Percentiles rank a stretch among this genome's conserved stretches.
Evolutionary conservation across 306 rosid genomes (phyloP).

Genomic region (Corylus heterophylla): DNA sequence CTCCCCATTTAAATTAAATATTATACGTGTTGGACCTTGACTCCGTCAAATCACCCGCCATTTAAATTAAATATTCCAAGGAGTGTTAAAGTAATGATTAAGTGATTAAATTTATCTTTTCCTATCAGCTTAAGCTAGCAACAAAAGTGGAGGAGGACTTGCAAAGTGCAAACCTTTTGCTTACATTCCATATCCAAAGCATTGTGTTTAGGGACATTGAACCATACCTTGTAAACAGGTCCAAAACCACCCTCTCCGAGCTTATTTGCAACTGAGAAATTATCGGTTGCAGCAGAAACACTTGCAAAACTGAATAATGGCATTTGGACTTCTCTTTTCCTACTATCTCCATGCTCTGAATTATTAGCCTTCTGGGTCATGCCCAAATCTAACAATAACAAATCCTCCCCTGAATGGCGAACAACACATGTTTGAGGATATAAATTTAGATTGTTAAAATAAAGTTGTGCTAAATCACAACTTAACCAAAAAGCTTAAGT

Average conservation of each 20-base stretch:
- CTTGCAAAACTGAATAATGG: constrained; percentile 42
- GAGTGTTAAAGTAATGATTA: too few relatives aligned
- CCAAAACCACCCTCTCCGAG: constrained; percentile 53
- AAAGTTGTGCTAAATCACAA: too few relatives aligned
- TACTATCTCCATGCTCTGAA: background rate
- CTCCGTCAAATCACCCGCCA: too few relatives aligned
- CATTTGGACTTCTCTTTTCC: constrained; percentile 30
- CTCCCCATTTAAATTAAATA: too few relatives aligned
- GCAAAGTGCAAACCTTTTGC: too few relatives aligned
- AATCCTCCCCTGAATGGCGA: constrained; percentile 31
- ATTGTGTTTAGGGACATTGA: background rate
- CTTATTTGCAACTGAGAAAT: constrained; percentile 31
- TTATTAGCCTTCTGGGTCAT: constrained; percentile 17
- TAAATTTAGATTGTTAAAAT: background rate
- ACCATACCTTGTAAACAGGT: constrained; percentile 39
- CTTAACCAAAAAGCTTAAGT: too few relatives aligned
- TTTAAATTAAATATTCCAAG: too few relatives aligned
- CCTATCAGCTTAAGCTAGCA: too few relatives aligned
- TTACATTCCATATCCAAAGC: background rate
- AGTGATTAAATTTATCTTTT: too few relatives aligned
- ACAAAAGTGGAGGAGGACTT: too few relatives aligned
- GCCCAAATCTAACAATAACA: constrained; percentile 30
- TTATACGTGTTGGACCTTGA: too few relatives aligned
- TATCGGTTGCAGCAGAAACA: constrained; percentile 36
- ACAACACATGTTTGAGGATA: background rate